These are phyloP conservation scores for Puccinia horiana DNA, from an alignment of 1,284 basidiomycete species.

Conservation along the genomic window DNA sequence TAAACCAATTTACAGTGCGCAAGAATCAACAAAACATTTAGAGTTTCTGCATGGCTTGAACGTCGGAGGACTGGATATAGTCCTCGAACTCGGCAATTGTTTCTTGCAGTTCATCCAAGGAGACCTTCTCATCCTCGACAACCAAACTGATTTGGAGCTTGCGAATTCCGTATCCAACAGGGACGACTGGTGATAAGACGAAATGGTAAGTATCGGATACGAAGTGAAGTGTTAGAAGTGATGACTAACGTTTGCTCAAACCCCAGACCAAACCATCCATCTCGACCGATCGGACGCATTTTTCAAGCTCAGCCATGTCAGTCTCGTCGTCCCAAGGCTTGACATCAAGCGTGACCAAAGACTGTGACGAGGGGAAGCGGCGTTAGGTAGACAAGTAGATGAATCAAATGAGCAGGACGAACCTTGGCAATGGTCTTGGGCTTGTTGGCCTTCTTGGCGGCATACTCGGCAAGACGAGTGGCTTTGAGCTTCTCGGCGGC, in stretches of 20 bases:
- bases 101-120: conserved; percentile 89
- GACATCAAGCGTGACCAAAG: conserved; percentile 91
- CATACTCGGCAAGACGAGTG: conserved; percentile 91
- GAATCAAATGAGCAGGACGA: conserved; percentile 54
- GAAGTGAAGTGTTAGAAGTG: not conserved
- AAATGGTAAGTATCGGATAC: not conserved
- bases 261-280: conserved; percentile 94
- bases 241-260: conserved; percentile 55
- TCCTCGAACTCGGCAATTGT: conserved; percentile 78
- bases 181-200: conserved; percentile 65
- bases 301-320: conserved; percentile 86
- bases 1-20: not conserved
- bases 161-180: conserved; percentile 89
- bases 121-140: conserved; percentile 94
- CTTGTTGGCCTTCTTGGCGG: conserved; percentile 81
- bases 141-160: conserved; percentile 94
- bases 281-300: conserved; percentile 79
- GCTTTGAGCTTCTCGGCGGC: conserved; percentile 94
- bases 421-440: conserved; percentile 82
- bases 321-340: conserved; percentile 98
- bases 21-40: conserved; percentile 5
- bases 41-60: conserved; percentile 59
- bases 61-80: conserved; percentile 90
- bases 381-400: conserved; percentile 49
- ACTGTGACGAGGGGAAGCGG: conserved; percentile 63